phyloP scores from a whole-genome alignment of 257 asterid genomes.

The Solanum piurae region DNA sequence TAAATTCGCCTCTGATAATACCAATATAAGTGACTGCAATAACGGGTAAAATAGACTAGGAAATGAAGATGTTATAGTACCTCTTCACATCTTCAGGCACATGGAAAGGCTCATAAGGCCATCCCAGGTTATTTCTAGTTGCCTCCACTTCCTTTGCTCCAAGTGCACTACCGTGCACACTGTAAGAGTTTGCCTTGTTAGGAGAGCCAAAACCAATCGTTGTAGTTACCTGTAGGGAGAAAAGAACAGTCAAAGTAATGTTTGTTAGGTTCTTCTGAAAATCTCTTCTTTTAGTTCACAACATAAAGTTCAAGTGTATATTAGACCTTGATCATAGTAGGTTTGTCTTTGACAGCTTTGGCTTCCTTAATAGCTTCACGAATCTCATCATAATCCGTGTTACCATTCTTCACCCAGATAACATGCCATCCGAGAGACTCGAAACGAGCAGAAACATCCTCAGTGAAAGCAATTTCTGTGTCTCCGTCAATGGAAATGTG shows the following conservation, averaged over 20 bases:
- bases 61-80: slow-evolving; percentile 29
- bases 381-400: slow-evolving; percentile 86
- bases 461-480: slow-evolving; percentile 94
- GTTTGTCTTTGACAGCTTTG: slow-evolving; percentile 85
- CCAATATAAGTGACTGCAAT: neutral
- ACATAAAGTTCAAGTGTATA: neutral
- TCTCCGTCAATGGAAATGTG: slow-evolving; percentile 97
- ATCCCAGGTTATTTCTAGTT: slow-evolving; percentile 78
- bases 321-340: slow-evolving; percentile 74
- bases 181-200: slow-evolving; percentile 70
- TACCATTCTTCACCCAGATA: slow-evolving; percentile 94
- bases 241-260: neutral
- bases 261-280: neutral
- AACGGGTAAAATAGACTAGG: neutral
- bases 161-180: slow-evolving; percentile 68
- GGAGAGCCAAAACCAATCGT: slow-evolving; percentile 82
- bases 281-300: neutral
- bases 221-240: slow-evolving; percentile 51
- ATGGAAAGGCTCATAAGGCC: slow-evolving; percentile 80
- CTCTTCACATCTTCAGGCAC: slow-evolving; percentile 95
- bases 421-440: slow-evolving; percentile 98
- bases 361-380: slow-evolving; percentile 96
- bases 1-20: too few species aligned
- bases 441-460: slow-evolving; percentile 66
- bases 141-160: slow-evolving; percentile 97